Evolutionary conservation across 1,284 basidiomycete species (phyloP).

Genomic region (Ceratobasidium sp.): DNA sequence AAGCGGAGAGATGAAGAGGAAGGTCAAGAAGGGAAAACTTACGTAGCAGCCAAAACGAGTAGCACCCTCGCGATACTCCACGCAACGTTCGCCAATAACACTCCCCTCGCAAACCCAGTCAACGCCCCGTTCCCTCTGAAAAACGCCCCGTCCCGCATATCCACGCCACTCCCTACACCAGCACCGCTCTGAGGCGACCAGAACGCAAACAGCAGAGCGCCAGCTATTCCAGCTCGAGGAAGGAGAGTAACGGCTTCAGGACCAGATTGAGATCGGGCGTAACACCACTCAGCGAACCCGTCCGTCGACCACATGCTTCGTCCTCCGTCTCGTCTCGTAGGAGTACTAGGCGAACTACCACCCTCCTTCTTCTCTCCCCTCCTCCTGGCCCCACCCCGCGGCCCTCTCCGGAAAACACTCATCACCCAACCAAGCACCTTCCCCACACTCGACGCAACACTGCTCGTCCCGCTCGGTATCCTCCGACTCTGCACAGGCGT

Average conservation of each 20-base stretch:
- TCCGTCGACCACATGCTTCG: conserved; percentile 47
- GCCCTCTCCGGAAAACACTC: neutral
- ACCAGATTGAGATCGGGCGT: conserved; percentile 80
- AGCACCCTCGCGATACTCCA: conserved; percentile 78
- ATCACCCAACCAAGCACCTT: conserved; percentile 15
- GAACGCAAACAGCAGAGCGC: conserved; percentile 76
- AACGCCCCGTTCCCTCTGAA: conserved; percentile 72
- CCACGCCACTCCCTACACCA: conserved; percentile 59
- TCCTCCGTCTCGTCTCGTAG: too few relatives aligned
- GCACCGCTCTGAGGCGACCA: conserved; percentile 62
- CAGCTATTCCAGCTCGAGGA: conserved; percentile 78
- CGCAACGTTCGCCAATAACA: conserved; percentile 77
- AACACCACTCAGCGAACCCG: conserved; percentile 73
- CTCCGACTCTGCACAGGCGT: conserved; percentile 1
- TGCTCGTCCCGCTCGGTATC: conserved; percentile 6
- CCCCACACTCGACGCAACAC: conserved; percentile 3
- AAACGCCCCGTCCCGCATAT: conserved; percentile 71
- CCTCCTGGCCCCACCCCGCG: too few relatives aligned
- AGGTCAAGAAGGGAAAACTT: conserved; percentile 49
- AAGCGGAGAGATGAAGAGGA: neutral
- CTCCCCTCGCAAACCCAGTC: conserved; percentile 74
- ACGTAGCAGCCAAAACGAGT: conserved; percentile 74
- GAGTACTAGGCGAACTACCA: too few relatives aligned
- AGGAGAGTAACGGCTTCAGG: conserved; percentile 79
- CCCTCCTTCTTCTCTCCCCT: too few relatives aligned